Percentiles rank a stretch among this genome's conserved stretches.
Conservation (phyloP, 768 basidiomycete genomes). For the Ramaria sp. region DNA sequence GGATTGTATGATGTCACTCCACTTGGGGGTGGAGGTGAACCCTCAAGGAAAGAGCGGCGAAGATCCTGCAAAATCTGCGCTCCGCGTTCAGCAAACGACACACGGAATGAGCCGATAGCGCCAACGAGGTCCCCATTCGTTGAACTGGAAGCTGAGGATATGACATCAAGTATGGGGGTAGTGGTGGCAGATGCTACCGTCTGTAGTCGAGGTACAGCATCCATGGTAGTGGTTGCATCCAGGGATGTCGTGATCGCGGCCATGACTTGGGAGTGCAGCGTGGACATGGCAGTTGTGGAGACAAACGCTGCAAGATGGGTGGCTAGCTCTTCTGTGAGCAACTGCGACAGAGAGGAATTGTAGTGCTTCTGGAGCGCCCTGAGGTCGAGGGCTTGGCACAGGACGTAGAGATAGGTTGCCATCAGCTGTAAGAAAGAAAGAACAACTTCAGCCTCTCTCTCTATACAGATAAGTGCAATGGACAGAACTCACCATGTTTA, state of each 20-base stretch:
- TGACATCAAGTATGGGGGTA: constrained; percentile 36
- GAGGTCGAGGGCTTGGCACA: constrained; percentile 81
- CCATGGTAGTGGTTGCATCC: constrained; percentile 62
- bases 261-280: background rate
- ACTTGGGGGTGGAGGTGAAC: constrained; percentile 1
- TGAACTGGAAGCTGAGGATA: constrained; percentile 29
- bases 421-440: constrained; percentile 30
- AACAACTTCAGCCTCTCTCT: background rate
- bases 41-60: background rate
- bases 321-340: constrained; percentile 39
- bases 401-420: constrained; percentile 64
- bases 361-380: constrained; percentile 67
- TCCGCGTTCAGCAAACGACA: constrained; percentile 37
- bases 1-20: background rate
- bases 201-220: constrained; percentile 56
- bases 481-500: constrained; percentile 35
- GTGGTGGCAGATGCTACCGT: constrained; percentile 55
- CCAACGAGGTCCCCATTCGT: constrained; percentile 20
- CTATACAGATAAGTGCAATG: background rate
- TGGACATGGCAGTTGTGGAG: constrained; percentile 23
- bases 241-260: constrained; percentile 39
- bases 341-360: constrained; percentile 32
- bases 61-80: constrained; percentile 30
- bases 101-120: constrained; percentile 42
- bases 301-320: constrained; percentile 22